Evolutionary conservation across 2,329 filamentous ascomycete species (phyloP), one percentile per base, ranked within the genome.

Genomic region (Verticillium klebahnii): DNA sequence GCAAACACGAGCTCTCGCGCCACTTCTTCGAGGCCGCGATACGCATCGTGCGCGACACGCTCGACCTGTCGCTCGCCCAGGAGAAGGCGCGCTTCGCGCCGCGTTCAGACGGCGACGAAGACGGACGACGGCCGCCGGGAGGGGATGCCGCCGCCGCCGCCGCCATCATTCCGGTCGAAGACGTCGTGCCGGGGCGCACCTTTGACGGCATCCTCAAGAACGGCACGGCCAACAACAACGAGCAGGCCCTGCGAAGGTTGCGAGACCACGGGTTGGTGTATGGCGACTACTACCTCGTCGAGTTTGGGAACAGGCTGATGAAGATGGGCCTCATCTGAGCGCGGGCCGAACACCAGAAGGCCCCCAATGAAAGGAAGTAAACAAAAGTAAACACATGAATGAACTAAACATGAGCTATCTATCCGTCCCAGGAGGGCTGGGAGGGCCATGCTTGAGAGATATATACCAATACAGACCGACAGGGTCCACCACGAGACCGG

Each of bases 281-380:
- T 67, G 80, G 77, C 3, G 79, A 82, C 65, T 82, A 82, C 62
- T 82, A 77, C 63, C 66, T 82, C 56, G 64, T 82, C 5, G 77
- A 80, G 61, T 80, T 79, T 69, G 79, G 79, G 3, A 82, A 82
- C 59, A 74, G 77, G 56, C 64, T 83, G n/a, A 61, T 82, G 50
- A 66, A 70, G 39, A 72, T 77, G 71, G 72, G 73, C 1, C 57
- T 70, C 37, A 25, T 55, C 17, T 63, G 60, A 52, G 7, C 9
- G 34, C 7, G 14, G 45, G 5, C 45, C 52, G 60, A 32, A 4
- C 17, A 31, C 23, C 54, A 29, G 25, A 32, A 12, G 19, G 7
- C 2, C 9, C 9, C 19, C n/a, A 1, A 29, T 6, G 5, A 8
- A 23, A 23, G 9, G 17, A 1, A 45, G 15, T 2, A 19, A 45